Evolutionary conservation across 345 rosid species (phyloP).

Genomic region (Microthlaspi erraticum): DNA sequence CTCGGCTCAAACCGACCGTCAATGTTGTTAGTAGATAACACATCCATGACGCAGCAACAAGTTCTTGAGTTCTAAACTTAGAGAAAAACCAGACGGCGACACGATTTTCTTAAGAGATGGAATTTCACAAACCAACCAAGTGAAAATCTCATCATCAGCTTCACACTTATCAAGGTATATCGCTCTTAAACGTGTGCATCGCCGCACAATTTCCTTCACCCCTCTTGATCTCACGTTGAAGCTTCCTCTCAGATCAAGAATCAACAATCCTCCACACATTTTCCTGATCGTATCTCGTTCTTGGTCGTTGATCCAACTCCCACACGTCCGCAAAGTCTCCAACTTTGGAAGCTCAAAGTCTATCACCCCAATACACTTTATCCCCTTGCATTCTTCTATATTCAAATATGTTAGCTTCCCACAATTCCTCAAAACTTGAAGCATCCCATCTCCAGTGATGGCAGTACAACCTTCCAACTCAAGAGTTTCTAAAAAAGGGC

Average conservation of each 20-base stretch:
- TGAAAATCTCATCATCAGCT: slow-evolving; percentile 43
- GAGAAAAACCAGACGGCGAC: slow-evolving; percentile 48
- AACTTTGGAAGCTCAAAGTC: slow-evolving; percentile 61
- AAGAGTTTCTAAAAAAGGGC: slow-evolving; percentile 56
- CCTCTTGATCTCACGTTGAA: slow-evolving; percentile 62
- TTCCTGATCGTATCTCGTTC: slow-evolving; percentile 53
- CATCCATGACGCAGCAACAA: slow-evolving; percentile 76
- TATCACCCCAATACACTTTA: slow-evolving; percentile 44
- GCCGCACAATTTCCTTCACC: slow-evolving; percentile 53
- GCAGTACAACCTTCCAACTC: slow-evolving; percentile 52
- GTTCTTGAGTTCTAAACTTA: slow-evolving; percentile 42
- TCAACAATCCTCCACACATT: slow-evolving; percentile 51
- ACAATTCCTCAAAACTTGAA: slow-evolving; percentile 54
- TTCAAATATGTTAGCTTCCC: slow-evolving; percentile 52
- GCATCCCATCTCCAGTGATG: slow-evolving; percentile 61
- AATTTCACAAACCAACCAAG: slow-evolving; percentile 58
- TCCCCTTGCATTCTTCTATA: slow-evolving; percentile 53
- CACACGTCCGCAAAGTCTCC: slow-evolving; percentile 60
- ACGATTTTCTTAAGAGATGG: slow-evolving; percentile 69
- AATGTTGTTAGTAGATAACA: slow-evolving; percentile 44
- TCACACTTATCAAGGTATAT: slow-evolving; percentile 58
- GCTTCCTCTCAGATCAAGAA: slow-evolving; percentile 60
- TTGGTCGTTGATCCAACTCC: slow-evolving; percentile 54
- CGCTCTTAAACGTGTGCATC: slow-evolving; percentile 61
- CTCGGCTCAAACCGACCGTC: no score